Base-by-base conservation (phyloP, 176 grass and related monocot species). In the Echinochloa phyllopogon region DNA sequence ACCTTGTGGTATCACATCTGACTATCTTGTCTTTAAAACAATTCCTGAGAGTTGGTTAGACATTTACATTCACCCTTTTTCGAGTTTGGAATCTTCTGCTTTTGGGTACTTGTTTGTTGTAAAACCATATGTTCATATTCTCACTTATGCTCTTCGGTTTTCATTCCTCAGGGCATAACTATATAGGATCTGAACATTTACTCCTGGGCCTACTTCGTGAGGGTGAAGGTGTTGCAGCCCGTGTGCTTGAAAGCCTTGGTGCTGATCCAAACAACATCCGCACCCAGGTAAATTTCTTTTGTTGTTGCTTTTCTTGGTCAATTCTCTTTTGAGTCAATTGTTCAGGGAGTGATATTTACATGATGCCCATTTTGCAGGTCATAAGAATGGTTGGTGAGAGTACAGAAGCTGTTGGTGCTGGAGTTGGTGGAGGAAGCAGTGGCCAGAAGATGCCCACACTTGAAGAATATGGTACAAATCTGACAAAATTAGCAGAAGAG, bases 331-430 rank as follows among this genome's bases (percentile, higher is more conserved):
- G 44, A 79, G 18, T 58, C 44, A 21, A 5, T 40, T 78, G 5
- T 24, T 4, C 38, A 66, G 49, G 40, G 42, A 52, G 36, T 83
- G 13, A 87, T 43, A 6, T 84, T 33, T 70, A 81, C 36, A 71
- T 77, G 51, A 49, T 62, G 20, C 18, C n/a, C 21, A 23, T 58
- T 58, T 37, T 85, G 33, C 74, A 99, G 96, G 96, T 99, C 57
- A 99, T 99, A 92, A 80, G 96, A 86, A 99, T 99, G 96, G 91
- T 99, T 75, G 96, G 96, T 29, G 96, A 99, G 85, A 99, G 91
- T 68, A 91, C 96, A 5, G 96, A 99, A 92, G 91, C 91, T 60
- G 89, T 95, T 44, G 93, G 96, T 87, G 96, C 93, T 72, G 93
- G 89, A 79, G 93, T 98, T 89, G 96, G 93, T 36, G 96, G 96